Conservation (phyloP, 306 rosid genomes). For the Rosa persica region DNA sequence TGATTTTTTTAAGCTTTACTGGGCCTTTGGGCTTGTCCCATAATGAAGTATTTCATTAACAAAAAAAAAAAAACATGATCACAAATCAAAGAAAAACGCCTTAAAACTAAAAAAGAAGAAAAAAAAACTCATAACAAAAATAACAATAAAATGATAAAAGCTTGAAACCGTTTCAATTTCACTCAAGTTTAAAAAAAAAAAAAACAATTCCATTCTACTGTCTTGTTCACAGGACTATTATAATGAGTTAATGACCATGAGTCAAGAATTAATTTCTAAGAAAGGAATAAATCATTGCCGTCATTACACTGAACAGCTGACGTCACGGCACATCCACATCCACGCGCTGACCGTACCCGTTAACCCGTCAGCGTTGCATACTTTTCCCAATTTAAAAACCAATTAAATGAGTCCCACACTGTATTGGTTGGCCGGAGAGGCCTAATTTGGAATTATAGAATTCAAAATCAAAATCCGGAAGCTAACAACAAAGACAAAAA, state of each 20-base stretch:
- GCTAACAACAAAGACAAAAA: conserved; percentile 14
- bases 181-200: too few relatives aligned
- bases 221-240: not conserved
- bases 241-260: not conserved
- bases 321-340: not conserved
- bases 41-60: too few relatives aligned
- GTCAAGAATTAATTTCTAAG: not conserved
- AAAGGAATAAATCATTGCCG: not conserved
- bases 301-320: not conserved
- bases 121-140: too few relatives aligned
- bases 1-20: too few relatives aligned
- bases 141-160: too few relatives aligned
- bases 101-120: too few relatives aligned
- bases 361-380: not conserved
- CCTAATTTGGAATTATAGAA: not conserved
- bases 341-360: not conserved
- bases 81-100: too few relatives aligned
- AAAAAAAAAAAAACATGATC: too few relatives aligned
- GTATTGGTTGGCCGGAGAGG: not conserved
- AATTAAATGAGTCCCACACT: not conserved
- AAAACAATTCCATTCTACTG: too few relatives aligned
- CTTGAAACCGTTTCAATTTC: too few relatives aligned
- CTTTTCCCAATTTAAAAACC: not conserved
- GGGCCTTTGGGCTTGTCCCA: too few relatives aligned
- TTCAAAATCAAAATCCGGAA: conserved; percentile 10